phyloP scores from a whole-genome alignment of 2,329 filamentous ascomycete genomes.

The Neopestalotiopsis clavispora region DNA sequence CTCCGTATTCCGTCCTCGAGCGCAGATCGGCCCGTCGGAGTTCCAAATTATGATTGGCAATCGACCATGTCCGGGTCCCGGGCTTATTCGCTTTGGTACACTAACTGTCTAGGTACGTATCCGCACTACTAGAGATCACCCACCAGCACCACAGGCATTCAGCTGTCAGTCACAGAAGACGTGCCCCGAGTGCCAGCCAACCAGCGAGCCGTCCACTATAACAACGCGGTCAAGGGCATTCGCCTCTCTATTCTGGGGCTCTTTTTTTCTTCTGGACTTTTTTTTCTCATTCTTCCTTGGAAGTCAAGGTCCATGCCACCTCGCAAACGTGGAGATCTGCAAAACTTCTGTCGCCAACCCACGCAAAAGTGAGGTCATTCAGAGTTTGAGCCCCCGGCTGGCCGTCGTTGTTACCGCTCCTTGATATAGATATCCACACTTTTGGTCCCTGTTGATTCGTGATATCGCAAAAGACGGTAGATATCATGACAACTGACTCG shows the following conservation, averaged over 20 bases:
- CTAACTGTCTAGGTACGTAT: too few species aligned
- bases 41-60: conserved; percentile 8
- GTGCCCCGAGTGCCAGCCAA: neutral
- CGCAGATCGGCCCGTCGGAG: conserved; percentile 12
- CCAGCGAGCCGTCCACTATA: conserved; percentile 1
- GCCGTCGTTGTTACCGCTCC: neutral
- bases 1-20: conserved; percentile 1
- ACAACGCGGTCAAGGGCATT: conserved; percentile 2
- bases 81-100: neutral
- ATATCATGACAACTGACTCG: neutral
- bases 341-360: neutral
- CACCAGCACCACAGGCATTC: too few species aligned
- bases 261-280: conserved; percentile 2
- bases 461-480: neutral
- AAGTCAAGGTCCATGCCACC: conserved; percentile 19
- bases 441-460: neutral
- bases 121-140: neutral
- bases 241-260: conserved; percentile 2
- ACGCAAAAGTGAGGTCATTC: neutral
- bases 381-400: neutral
- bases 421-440: neutral
- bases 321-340: neutral
- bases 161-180: too few species aligned
- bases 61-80: neutral
- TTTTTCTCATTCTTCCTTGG: neutral